These are phyloP conservation scores for Citrus sinensis DNA, from an alignment of 345 rosid genomes.

Conservation along the genomic window DNA sequence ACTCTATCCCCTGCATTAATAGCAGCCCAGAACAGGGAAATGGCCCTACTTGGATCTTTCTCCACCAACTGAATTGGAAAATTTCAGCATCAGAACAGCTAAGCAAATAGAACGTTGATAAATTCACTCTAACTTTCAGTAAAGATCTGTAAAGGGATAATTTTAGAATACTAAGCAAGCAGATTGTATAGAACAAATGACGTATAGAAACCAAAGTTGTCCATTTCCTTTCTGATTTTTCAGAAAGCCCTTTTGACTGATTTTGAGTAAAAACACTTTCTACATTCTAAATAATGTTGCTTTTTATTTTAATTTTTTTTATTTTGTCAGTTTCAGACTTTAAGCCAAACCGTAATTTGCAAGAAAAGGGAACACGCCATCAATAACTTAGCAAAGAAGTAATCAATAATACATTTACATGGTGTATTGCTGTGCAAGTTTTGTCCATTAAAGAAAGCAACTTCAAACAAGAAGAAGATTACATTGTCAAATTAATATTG, in stretches of 20 bases:
- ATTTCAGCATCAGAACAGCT: background rate
- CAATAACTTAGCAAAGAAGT: background rate
- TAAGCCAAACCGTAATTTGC: background rate
- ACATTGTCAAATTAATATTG: background rate
- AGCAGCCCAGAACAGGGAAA: slow-evolving; percentile 75
- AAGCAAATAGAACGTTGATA: no score
- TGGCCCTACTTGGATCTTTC: slow-evolving; percentile 56
- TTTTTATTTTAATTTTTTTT: no score
- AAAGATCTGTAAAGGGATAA: background rate
- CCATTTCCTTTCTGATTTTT: background rate
- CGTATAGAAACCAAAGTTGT: background rate
- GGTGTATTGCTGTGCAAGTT: background rate
- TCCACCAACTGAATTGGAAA: slow-evolving; percentile 39
- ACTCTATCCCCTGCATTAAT: slow-evolving; percentile 71
- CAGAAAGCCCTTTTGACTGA: background rate
- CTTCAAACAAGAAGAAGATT: background rate
- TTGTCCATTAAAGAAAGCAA: background rate
- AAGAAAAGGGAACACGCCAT: background rate
- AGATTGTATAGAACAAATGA: background rate
- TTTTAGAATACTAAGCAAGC: background rate
- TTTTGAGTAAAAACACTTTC: no score
- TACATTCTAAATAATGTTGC: no score
- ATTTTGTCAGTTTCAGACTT: background rate
- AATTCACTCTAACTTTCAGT: background rate
- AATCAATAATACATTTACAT: background rate